These are phyloP conservation scores for Cercospora brassicicola DNA, from an alignment of 2,329 filamentous ascomycete genomes.

Conservation along the genomic window DNA sequence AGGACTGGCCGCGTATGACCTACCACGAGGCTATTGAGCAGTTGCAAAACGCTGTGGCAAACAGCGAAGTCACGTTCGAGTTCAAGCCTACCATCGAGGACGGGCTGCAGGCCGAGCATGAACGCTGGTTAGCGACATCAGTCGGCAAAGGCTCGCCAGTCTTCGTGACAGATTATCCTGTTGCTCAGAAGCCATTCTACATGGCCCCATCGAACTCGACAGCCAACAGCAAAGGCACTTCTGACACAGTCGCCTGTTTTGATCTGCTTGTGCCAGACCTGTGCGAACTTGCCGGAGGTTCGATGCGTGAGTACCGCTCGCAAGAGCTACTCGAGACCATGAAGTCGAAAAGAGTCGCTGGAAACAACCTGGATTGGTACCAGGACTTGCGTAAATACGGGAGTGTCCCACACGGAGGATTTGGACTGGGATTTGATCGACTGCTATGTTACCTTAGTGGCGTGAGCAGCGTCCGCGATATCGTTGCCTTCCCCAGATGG, in stretches of 20 bases:
- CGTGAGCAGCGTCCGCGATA: constrained; percentile 77
- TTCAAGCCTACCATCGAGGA: constrained; percentile 68
- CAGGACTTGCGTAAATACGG: constrained; percentile 84
- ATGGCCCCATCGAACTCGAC: constrained; percentile 60
- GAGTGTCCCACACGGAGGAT: constrained; percentile 87
- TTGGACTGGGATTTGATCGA: constrained; percentile 86
- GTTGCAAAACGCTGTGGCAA: constrained; percentile 56
- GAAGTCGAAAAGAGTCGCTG: constrained; percentile 62
- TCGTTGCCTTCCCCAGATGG: constrained; percentile 82
- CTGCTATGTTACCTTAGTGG: constrained; percentile 81
- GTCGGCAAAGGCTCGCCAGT: constrained; percentile 68
- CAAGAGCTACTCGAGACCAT: constrained; percentile 68
- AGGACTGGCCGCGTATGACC: constrained; percentile 80
- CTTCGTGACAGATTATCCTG: constrained; percentile 93
- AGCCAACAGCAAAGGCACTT: constrained; percentile 17
- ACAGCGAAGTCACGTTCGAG: constrained; percentile 57
- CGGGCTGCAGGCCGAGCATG: constrained; percentile 86
- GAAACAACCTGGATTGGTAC: constrained; percentile 70
- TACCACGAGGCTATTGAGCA: constrained; percentile 75
- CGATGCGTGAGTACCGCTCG: constrained; percentile 80
- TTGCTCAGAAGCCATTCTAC: constrained; percentile 86
- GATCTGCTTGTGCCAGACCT: constrained; percentile 83
- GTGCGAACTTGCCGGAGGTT: constrained; percentile 84
- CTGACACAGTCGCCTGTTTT: constrained; percentile 79
- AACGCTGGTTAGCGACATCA: constrained; percentile 75